These are phyloP conservation scores for Aspergillus thermomutatus DNA, from an alignment of 2,329 filamentous ascomycete genomes.

Conservation along the genomic window DNA sequence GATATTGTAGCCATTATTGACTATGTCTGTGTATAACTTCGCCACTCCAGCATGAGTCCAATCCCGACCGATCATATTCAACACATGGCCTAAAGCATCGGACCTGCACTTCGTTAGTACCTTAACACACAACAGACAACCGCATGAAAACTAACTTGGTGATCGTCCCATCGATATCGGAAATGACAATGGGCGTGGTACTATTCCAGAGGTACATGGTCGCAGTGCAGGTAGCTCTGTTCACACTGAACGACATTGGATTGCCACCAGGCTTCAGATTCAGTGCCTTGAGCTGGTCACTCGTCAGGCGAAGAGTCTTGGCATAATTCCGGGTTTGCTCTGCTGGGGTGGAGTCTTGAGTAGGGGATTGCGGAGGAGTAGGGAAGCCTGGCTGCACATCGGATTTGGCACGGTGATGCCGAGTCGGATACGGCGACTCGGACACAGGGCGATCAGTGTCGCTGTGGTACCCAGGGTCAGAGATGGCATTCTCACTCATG, in stretches of 20 bases:
- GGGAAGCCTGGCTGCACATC: constrained; percentile 66
- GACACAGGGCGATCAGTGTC: constrained; percentile 69
- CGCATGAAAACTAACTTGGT: constrained; percentile 62
- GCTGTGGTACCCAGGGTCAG: constrained; percentile 93
- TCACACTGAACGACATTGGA: constrained; percentile 93
- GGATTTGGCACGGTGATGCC: constrained; percentile 59
- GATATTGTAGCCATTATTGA: constrained; percentile 95
- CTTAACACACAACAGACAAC: not conserved
- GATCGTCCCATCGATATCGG: constrained; percentile 97
- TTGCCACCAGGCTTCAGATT: constrained; percentile 83
- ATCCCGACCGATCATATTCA: constrained; percentile 95
- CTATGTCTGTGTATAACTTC: constrained; percentile 95
- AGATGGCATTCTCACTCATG: constrained; percentile 72
- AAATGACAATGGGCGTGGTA: constrained; percentile 91
- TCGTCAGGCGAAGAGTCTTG: constrained; percentile 91
- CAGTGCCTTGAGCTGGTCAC: constrained; percentile 86
- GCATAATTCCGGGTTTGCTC: constrained; percentile 86
- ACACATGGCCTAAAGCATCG: constrained; percentile 85
- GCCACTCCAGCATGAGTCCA: constrained; percentile 97
- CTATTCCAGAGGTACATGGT: constrained; percentile 93
- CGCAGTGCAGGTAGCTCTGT: constrained; percentile 85
- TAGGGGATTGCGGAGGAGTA: constrained; percentile 54
- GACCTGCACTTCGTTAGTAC: constrained; percentile 48
- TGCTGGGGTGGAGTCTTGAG: constrained; percentile 47
- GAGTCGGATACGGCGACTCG: constrained; percentile 57